Percentiles rank a stretch among this genome's conserved stretches.
These are phyloP conservation scores for Corymbia maculata DNA, from an alignment of 345 rosid genomes.

Conservation along the genomic window DNA sequence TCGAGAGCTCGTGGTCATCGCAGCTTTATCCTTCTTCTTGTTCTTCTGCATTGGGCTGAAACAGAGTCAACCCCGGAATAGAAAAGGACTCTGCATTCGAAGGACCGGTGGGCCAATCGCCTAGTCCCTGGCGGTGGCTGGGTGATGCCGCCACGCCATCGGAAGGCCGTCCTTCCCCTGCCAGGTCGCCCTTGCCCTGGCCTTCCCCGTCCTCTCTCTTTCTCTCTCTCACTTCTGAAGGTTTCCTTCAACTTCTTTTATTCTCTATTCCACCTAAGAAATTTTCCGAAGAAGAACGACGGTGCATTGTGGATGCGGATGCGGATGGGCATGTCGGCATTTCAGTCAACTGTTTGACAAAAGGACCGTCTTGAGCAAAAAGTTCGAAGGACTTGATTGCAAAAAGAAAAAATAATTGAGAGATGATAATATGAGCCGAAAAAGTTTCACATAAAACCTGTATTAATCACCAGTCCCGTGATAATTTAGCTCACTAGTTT, in stretches of 20 bases:
- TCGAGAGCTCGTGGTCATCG: background rate
- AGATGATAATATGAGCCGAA: background rate
- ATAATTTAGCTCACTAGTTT: background rate
- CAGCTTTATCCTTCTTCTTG: background rate
- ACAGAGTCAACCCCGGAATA: background rate
- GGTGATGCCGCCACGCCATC: fast-evolving
- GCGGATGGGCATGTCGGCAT: background rate
- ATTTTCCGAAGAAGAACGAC: background rate
- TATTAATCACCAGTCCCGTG: background rate
- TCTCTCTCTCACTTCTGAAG: background rate
- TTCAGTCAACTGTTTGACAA: background rate
- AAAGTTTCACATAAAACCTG: background rate
- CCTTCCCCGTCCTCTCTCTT: fast-evolving
- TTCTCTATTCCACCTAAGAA: background rate
- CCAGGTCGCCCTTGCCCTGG: background rate
- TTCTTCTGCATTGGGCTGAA: background rate
- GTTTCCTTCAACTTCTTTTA: background rate
- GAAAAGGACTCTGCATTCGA: background rate
- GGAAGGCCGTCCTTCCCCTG: fast-evolving
- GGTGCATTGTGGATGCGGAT: background rate
- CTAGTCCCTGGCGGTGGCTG: background rate
- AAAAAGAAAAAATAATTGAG: background rate
- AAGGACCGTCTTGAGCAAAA: background rate
- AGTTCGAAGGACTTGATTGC: background rate
- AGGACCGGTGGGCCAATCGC: no score